phyloP scores from a whole-genome alignment of 2,329 filamentous ascomycete genomes.

The Macrophomina phaseolina region DNA sequence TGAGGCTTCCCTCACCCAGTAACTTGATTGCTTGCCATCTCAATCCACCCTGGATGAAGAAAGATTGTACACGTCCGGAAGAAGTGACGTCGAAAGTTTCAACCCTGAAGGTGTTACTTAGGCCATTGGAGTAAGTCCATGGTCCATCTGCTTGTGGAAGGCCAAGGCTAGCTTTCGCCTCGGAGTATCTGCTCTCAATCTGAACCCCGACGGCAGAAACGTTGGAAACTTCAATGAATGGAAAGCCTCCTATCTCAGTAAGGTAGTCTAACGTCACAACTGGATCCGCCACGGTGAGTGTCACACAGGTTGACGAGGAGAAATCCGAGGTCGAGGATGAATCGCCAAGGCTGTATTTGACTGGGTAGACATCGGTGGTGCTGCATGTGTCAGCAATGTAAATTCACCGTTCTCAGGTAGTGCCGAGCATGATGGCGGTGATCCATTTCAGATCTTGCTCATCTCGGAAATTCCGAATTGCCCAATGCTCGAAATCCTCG shows the following conservation, averaged over 20 bases:
- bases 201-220: constrained; percentile 36
- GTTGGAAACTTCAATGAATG: constrained; percentile 39
- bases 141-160: constrained; percentile 42
- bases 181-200: constrained; percentile 46
- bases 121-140: constrained; percentile 35
- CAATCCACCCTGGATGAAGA: constrained; percentile 50
- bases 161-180: constrained; percentile 39
- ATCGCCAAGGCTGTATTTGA: constrained; percentile 2
- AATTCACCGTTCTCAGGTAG: no score
- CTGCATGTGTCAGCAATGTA: not conserved
- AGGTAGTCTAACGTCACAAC: constrained; percentile 40
- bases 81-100: constrained; percentile 48
- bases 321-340: not conserved
- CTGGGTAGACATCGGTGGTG: constrained; percentile 2
- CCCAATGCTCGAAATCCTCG: not conserved
- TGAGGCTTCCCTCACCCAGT: constrained; percentile 42
- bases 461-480: not conserved
- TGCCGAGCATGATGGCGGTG: no score
- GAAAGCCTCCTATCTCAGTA: constrained; percentile 42
- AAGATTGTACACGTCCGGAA: constrained; percentile 38
- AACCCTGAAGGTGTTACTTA: constrained; percentile 45
- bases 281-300: constrained; percentile 5
- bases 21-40: constrained; percentile 49
- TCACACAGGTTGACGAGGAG: constrained; percentile 4
- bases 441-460: not conserved